Conservation (phyloP, 768 basidiomycete species). For the Tricholoma flavovirens region DNA sequence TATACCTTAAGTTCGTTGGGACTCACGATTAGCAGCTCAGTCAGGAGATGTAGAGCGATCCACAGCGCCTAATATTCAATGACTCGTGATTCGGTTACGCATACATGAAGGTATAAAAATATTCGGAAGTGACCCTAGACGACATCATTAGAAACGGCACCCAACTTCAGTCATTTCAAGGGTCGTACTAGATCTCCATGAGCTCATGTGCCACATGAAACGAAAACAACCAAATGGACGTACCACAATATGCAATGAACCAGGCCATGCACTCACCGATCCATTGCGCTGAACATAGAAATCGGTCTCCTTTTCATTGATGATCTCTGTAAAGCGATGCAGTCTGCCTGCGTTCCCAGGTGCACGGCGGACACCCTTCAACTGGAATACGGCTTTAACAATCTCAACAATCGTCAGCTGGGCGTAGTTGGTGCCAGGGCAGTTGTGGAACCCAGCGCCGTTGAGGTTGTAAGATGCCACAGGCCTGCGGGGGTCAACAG, state of each 20-base stretch:
- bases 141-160: no score
- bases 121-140: no score
- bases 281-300: conserved; percentile 30
- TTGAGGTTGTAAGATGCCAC: conserved; percentile 22
- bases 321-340: conserved; percentile 22
- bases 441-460: conserved; percentile 36
- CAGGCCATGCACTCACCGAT: conserved; percentile 32
- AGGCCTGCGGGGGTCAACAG: conserved; percentile 35
- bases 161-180: not conserved
- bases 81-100: not conserved
- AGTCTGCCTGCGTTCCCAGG: conserved; percentile 37
- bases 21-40: no score
- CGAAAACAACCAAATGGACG: conserved; percentile 4
- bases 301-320: conserved; percentile 32
- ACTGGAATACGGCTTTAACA: conserved; percentile 37
- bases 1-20: no score
- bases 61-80: no score
- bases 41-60: no score
- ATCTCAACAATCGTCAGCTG: conserved; percentile 38
- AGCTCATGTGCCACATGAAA: not conserved
- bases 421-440: conserved; percentile 30
- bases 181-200: not conserved
- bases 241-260: conserved; percentile 29
- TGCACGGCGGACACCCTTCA: conserved; percentile 43
- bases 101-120: not conserved